A percentile compares a stretch with the other conserved stretches of the same genome.
phyloP scores from a whole-genome alignment of 2,329 filamentous ascomycete genomes.

The Hirsutella rhossiliensis region DNA sequence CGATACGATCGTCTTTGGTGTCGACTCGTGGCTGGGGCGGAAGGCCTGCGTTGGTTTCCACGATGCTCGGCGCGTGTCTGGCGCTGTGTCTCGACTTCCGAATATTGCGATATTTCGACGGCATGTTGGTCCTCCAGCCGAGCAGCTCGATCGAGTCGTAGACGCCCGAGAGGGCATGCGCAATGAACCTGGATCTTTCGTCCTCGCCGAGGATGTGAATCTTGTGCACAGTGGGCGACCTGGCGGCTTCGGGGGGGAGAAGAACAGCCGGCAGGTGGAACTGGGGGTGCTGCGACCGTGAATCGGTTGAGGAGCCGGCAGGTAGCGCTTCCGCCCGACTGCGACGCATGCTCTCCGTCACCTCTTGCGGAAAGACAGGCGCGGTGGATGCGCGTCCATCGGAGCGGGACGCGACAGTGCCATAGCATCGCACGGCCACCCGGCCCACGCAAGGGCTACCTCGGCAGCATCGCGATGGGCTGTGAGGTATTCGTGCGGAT shows the following conservation, averaged over 20 bases:
- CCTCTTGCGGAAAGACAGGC: too few species aligned
- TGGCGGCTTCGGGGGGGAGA: slow-evolving; percentile 18
- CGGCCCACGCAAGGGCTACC: slow-evolving; percentile 25
- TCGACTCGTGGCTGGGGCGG: not conserved
- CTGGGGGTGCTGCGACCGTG: slow-evolving; percentile 5
- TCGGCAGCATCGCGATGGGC: slow-evolving; percentile 24
- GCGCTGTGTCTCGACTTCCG: slow-evolving; percentile 11
- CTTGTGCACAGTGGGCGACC: slow-evolving; percentile 21
- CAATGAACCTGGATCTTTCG: slow-evolving; percentile 26
- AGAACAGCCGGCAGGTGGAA: slow-evolving; percentile 25
- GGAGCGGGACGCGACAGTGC: slow-evolving; percentile 12
- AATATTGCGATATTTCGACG: slow-evolving; percentile 18
- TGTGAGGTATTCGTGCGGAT: slow-evolving; percentile 28
- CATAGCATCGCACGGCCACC: slow-evolving; percentile 22
- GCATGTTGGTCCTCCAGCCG: slow-evolving; percentile 12
- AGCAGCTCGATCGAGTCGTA: slow-evolving; percentile 27
- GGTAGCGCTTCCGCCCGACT: not conserved
- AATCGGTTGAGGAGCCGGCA: not conserved
- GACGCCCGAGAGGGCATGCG: slow-evolving; percentile 26
- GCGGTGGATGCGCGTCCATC: not conserved
- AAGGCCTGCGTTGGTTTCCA: slow-evolving; percentile 11
- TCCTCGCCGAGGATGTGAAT: slow-evolving; percentile 30
- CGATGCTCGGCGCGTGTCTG: slow-evolving; percentile 6
- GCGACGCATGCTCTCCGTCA: not conserved
- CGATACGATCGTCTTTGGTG: slow-evolving; percentile 37